Base-by-base conservation (phyloP, 495 filamentous ascomycete species). In the Aspergillus sparsus region DNA sequence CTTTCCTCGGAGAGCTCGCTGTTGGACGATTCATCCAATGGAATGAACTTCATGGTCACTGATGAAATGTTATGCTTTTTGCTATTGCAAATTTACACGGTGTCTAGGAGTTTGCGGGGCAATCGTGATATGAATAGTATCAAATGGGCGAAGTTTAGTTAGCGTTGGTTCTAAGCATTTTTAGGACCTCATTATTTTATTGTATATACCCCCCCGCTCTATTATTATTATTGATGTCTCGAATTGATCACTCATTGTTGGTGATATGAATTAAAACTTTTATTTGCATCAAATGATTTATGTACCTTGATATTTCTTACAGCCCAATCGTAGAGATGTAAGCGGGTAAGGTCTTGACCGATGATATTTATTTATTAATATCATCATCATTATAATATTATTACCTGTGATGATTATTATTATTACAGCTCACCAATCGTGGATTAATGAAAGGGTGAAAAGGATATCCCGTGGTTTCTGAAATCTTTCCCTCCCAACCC, bases 1-100 rank as follows among this genome's bases (percentile, higher is more conserved):
- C 85, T 2, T 97, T 97, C 68, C 65, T 94, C 5, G 93, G 93
- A 12, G 93, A 93, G 72, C 74, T 98, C 37, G 82, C 84, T 0
- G 80, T 93, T 50, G 93, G 93, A 11, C 79, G 93, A 61, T 92
- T 87, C 50, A 71, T 74, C 60, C 67, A 73, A 35, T 68, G 62
- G 57, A 68, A 67, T 52, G 71, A 58, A 34, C 49, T 44, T 13
- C 56, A 58, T 52, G 56, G 56, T 6, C 56, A 58, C 52, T 57
- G 42, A 57, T 8, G 15, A 16, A 7, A 33, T 12, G 0, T 32
- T 51, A 12, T 34, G 31, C 13, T 44, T 55, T 55, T 12, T 18
- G 7, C n/a, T 31, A 33, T 35, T n/a, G 39, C 5, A n/a, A 31
- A 15, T n/a, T 12, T 7, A 7, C 6, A 9, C 13, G 18, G n/a